A percentile compares a stretch with the other conserved stretches of the same genome.
Conservation (phyloP, 805 yeast genomes). For the Komagataella ulmi region DNA sequence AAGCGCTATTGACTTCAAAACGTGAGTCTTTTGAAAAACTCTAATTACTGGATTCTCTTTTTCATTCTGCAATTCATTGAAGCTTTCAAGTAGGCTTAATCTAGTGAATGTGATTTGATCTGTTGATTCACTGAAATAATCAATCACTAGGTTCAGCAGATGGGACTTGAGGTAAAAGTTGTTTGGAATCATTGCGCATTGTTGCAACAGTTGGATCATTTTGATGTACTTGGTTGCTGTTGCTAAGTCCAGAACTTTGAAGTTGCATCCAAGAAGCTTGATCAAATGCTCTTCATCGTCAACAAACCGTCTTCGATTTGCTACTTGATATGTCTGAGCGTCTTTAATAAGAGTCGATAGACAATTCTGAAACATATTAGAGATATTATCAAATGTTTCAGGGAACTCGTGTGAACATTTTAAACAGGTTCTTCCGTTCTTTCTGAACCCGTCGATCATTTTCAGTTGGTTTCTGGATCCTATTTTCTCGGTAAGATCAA, state of each 20-base stretch:
- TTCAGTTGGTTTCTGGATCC: not conserved
- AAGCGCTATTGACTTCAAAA: not conserved
- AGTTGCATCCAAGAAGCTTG: not conserved
- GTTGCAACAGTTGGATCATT: not conserved
- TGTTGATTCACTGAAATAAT: not conserved
- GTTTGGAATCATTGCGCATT: not conserved
- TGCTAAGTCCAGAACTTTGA: not conserved
- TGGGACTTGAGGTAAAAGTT: not conserved
- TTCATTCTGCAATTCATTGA: not conserved
- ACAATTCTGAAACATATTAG: not conserved
- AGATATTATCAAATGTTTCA: not conserved
- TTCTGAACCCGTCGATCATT: not conserved
- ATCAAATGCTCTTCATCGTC: not conserved
- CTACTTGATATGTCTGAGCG: not conserved
- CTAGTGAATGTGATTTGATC: not conserved
- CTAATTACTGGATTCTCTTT: not conserved
- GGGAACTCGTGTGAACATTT: not conserved
- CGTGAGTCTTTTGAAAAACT: not conserved
- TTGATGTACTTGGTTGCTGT: not conserved
- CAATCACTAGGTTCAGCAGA: not conserved
- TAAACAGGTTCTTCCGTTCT: not conserved
- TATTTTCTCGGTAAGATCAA: conserved; percentile 3
- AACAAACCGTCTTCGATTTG: not conserved
- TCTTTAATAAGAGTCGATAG: not conserved
- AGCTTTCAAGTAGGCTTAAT: not conserved